Conservation (phyloP, 495 filamentous ascomycete species). For the Penicillium diatomitis region DNA sequence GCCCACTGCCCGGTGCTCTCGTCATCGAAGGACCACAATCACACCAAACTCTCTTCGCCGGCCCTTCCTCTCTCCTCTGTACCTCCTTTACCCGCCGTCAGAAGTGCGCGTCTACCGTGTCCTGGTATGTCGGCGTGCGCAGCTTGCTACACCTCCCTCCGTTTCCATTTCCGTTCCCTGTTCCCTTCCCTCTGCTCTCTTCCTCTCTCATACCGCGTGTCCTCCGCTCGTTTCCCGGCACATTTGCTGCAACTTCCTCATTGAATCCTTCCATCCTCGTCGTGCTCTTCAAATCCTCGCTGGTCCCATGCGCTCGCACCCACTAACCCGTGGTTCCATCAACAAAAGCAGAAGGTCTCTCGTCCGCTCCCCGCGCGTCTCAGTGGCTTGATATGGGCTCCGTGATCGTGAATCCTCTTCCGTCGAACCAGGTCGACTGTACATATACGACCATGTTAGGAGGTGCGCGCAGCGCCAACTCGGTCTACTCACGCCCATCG, state of each 20-base stretch:
- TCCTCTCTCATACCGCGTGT: too few relatives aligned
- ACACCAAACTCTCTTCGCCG: background rate
- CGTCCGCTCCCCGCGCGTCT: background rate
- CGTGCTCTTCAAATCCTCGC: too few relatives aligned
- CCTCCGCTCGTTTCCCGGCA: too few relatives aligned
- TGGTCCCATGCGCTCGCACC: constrained; percentile 1
- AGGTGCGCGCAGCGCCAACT: constrained; percentile 34
- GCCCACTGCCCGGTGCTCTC: too few relatives aligned
- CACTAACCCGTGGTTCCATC: constrained; percentile 8
- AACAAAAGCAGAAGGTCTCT: background rate
- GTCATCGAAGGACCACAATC: too few relatives aligned
- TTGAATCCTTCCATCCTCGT: too few relatives aligned
- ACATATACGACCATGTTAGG: constrained; percentile 37
- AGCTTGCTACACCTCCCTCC: background rate
- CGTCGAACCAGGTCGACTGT: constrained; percentile 34
- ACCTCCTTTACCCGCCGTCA: too few relatives aligned
- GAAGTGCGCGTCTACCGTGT: too few relatives aligned
- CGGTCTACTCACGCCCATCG: constrained; percentile 24
- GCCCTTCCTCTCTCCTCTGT: background rate
- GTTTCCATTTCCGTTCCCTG: background rate
- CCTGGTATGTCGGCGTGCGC: too few relatives aligned
- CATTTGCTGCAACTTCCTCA: too few relatives aligned
- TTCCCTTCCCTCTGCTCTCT: too few relatives aligned
- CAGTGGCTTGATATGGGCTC: constrained; percentile 35
- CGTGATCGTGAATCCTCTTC: constrained; percentile 37